Evolutionary conservation across 2,329 filamentous ascomycete species (phyloP).

Genomic region (Aspergillus pseudoterreus): DNA sequence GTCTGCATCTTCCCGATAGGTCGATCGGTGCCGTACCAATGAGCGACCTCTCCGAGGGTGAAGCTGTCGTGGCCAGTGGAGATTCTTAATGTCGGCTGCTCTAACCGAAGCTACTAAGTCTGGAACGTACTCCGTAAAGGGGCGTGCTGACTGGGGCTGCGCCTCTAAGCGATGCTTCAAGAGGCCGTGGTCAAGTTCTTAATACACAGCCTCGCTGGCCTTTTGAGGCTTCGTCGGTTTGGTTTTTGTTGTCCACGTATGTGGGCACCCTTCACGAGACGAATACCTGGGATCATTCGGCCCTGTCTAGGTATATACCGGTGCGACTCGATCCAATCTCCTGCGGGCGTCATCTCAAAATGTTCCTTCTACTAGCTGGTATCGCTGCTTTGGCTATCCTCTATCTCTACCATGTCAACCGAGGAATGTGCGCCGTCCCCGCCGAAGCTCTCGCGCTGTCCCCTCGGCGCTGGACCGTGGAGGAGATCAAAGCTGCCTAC

Average conservation of each 20-base stretch:
- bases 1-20: not conserved
- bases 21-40: not conserved
- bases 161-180: not conserved
- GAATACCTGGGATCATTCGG: too few relatives aligned
- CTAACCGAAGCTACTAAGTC: constrained; percentile 13
- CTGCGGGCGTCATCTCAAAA: not conserved
- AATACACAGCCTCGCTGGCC: not conserved
- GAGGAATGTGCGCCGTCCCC: constrained; percentile 22
- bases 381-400: constrained; percentile 12
- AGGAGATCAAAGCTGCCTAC: constrained; percentile 32
- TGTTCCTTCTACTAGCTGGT: constrained; percentile 13
- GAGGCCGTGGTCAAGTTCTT: not conserved
- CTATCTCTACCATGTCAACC: constrained; percentile 30
- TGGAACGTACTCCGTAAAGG: not conserved
- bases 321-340: too few relatives aligned
- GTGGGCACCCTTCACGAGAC: too few relatives aligned
- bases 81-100: not conserved
- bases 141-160: not conserved
- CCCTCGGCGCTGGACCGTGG: constrained; percentile 31
- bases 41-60: not conserved
- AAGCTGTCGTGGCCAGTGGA: not conserved
- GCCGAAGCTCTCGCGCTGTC: constrained; percentile 23
- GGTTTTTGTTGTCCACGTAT: too few relatives aligned
- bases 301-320: too few relatives aligned
- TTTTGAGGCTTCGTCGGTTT: not conserved